These are phyloP conservation scores for Gomphus sp. DNA, from an alignment of 1,284 basidiomycete species.

Conservation along the genomic window DNA sequence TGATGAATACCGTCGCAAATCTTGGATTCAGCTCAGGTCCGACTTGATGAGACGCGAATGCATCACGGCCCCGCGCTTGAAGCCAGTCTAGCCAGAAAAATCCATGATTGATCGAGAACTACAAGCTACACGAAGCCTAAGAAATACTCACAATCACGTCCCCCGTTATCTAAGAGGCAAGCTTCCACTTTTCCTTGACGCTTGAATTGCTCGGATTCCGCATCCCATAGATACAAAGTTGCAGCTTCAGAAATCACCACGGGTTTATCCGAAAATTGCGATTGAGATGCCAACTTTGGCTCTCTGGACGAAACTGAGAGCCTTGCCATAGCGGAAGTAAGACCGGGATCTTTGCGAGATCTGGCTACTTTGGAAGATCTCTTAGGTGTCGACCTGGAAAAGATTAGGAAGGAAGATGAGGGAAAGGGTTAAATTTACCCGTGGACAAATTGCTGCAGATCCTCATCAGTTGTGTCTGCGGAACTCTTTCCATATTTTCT, in stretches of 20 bases:
- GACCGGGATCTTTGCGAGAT: conserved; percentile 5
- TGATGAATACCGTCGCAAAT: conserved; percentile 3
- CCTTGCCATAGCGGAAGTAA: conserved; percentile 13
- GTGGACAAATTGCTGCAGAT: conserved; percentile 73
- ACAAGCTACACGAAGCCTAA: conserved; percentile 13
- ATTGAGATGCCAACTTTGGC: conserved; percentile 14
- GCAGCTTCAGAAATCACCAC: conserved; percentile 37
- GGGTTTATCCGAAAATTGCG: conserved; percentile 13
- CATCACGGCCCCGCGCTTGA: conserved; percentile 3
- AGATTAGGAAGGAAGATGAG: not conserved
- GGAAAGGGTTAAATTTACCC: conserved; percentile 36
- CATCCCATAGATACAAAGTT: conserved; percentile 59
- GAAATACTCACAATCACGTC: conserved; percentile 14
- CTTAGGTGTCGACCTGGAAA: not conserved
- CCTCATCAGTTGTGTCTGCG: conserved; percentile 56
- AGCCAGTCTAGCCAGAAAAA: conserved; percentile 1
- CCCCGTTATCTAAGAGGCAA: conserved; percentile 47
- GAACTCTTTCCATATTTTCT: conserved; percentile 73
- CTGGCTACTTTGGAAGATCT: not conserved
- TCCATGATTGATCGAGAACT: not conserved
- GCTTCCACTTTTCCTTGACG: conserved; percentile 68
- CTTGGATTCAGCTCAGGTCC: conserved; percentile 5
- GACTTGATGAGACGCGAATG: conserved; percentile 6
- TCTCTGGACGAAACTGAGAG: conserved; percentile 10
- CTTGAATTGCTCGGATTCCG: conserved; percentile 59